Evolutionary conservation across 73 alveolate species (phyloP).

Genomic region (Tetrahymena borealis): DNA sequence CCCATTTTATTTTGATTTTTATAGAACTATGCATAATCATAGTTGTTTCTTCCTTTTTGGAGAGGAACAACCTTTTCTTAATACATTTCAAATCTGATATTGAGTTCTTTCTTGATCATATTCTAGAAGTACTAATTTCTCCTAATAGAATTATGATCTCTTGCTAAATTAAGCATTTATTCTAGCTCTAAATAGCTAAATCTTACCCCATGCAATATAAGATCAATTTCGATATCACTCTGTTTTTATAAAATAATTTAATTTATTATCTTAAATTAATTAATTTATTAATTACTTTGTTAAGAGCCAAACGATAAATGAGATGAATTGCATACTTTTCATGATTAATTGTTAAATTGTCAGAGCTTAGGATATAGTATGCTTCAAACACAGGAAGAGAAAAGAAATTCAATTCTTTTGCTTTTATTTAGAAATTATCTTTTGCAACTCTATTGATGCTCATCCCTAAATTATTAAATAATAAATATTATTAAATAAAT

Average conservation of each 20-base stretch:
- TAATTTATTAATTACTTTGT: not conserved
- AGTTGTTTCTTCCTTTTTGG: not conserved
- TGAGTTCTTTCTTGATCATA: not conserved
- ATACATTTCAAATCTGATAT: not conserved
- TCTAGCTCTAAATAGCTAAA: not conserved
- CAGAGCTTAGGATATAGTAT: not conserved
- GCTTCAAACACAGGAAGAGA: not conserved
- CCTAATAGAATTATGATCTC: not conserved
- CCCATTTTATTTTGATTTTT: not conserved
- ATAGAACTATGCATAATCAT: not conserved
- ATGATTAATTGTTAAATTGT: not conserved
- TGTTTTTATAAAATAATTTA: not conserved
- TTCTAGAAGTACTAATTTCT: not conserved
- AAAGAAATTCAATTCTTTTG: not conserved
- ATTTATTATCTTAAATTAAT: not conserved
- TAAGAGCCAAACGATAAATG: not conserved
- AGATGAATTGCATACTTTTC: not conserved
- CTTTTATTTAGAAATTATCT: not conserved
- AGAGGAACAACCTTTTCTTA: not conserved
- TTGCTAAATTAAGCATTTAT: not conserved
- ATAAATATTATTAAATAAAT: not conserved
- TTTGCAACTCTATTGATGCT: not conserved
- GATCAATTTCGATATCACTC: not conserved
- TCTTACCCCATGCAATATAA: not conserved
- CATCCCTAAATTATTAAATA: not conserved